Evolutionary conservation across 192 early-diverging fungal species (phyloP).

Genomic region (Diversispora epigaea): DNA sequence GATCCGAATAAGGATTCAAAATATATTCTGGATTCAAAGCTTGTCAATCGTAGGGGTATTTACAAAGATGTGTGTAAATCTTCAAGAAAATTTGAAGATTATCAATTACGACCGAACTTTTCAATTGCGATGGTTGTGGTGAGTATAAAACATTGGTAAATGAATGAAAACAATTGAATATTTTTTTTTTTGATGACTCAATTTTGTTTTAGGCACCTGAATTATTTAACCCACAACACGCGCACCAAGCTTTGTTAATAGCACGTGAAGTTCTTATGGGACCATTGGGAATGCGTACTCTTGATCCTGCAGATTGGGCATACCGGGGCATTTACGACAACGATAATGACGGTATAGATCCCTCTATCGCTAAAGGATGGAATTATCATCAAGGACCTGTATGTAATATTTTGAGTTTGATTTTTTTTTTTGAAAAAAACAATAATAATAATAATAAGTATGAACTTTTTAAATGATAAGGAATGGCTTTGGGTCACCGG

Average conservation of each 20-base stretch:
- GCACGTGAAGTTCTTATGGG: constrained; percentile 71
- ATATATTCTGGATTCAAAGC: constrained; percentile 57
- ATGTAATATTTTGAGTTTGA: constrained; percentile 24
- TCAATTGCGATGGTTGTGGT: constrained; percentile 83
- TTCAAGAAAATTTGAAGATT: constrained; percentile 74
- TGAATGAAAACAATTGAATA: background rate
- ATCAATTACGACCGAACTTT: constrained; percentile 93
- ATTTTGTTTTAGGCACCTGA: constrained; percentile 69
- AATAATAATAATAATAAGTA: background rate
- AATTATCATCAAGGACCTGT: constrained; percentile 97
- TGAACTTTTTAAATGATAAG: constrained; percentile 33
- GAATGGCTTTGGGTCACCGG: constrained; percentile 97
- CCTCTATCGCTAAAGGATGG: constrained; percentile 88
- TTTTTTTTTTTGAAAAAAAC: constrained; percentile 9
- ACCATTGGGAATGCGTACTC: constrained; percentile 91
- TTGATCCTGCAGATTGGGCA: constrained; percentile 92
- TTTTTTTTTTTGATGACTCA: background rate
- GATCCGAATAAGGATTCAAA: constrained; percentile 61
- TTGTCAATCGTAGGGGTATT: constrained; percentile 87
- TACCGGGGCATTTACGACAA: constrained; percentile 96
- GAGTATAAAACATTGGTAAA: background rate
- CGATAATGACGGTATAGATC: constrained; percentile 80
- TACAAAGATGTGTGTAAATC: constrained; percentile 89
- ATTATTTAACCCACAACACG: constrained; percentile 80
- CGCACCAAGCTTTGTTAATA: constrained; percentile 64